Evolutionary conservation across 108 stramenopile genomes (phyloP), one percentile per base, ranked within the genome.

Genomic region (Nannochloropsis salina): DNA sequence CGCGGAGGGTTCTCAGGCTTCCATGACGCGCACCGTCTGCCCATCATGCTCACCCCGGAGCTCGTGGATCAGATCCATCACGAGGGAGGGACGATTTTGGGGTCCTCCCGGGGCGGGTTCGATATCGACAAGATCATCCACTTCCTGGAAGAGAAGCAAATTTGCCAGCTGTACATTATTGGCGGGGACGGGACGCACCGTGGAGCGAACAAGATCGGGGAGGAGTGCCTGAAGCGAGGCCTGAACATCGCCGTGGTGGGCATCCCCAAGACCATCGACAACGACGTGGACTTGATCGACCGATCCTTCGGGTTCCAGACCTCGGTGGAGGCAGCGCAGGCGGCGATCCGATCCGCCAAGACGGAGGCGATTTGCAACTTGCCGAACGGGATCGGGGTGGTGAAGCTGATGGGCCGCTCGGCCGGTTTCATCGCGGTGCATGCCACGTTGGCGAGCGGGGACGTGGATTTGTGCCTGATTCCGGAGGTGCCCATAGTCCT

Each of bases 111-210:
- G 22, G 98, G 98, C 41, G 98, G 98, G 41, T 97, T 97, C 85
- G 94, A 97, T 84, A 86, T 95, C 9, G 97, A 97, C 11, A 95
- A 94, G 85, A 98, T 96, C 86, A 85, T 90, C 42, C 43, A 40
- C 31, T 92, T 90, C 80, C 31, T 95, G 9, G 90, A 94, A 15
- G 94, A 90, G 9, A 88, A 93, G 80, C 91, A 92, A 42, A 93
- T 98, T 82, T 92, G 91, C 81, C 95, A 96, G 84, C 90, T 99
- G 11, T 99, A 94, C 90, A 94, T 99, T 41, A 96, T 99, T 90
- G 98, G 98, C 44, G 98, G 98, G 10, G 98, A 99, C 91, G 98
- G 98, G 42, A 99, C 98, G 42, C 97, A 98, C 91, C 93, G 98
- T 10, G 98, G 97, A 41, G 97, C 97, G 42, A 93, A 94, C 85